These are phyloP conservation scores for Eutypa lata DNA, from an alignment of 2,329 filamentous ascomycete species.

Conservation along the genomic window DNA sequence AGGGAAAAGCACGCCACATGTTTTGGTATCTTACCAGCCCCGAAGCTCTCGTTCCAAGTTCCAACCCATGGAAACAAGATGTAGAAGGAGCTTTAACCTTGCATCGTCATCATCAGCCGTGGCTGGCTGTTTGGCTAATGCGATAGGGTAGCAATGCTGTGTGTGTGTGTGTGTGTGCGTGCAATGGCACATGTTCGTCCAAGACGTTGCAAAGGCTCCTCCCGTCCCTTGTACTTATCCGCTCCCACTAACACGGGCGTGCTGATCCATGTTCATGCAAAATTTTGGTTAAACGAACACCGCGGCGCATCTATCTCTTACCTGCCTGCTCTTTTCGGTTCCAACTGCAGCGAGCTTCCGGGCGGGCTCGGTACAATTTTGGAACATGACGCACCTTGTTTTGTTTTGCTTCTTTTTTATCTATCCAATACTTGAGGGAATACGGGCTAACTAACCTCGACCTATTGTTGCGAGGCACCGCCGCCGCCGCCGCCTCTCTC, in stretches of 20 bases:
- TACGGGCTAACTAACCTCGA: no score
- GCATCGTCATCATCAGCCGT: not conserved
- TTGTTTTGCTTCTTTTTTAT: not conserved
- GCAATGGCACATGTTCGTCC: not conserved
- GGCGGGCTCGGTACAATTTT: not conserved
- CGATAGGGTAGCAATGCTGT: not conserved
- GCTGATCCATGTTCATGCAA: constrained; percentile 1
- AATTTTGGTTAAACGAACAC: not conserved
- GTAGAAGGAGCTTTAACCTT: not conserved
- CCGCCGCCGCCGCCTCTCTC: not conserved
- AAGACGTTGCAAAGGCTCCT: not conserved
- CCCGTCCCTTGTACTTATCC: constrained; percentile 1
- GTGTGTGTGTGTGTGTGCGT: no score
- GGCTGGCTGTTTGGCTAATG: not conserved
- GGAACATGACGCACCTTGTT: not conserved
- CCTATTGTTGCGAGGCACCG: no score
- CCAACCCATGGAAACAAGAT: no score
- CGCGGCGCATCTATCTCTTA: not conserved
- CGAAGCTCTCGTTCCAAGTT: no score
- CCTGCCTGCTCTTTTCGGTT: not conserved
- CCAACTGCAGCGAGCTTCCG: not conserved
- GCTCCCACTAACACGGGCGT: not conserved
- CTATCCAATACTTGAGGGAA: not conserved
- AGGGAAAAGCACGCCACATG: no score
- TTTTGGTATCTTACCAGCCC: not conserved